phyloP scores from a whole-genome alignment of 2,329 filamentous ascomycete genomes.

The Talaromyces marneffei region DNA sequence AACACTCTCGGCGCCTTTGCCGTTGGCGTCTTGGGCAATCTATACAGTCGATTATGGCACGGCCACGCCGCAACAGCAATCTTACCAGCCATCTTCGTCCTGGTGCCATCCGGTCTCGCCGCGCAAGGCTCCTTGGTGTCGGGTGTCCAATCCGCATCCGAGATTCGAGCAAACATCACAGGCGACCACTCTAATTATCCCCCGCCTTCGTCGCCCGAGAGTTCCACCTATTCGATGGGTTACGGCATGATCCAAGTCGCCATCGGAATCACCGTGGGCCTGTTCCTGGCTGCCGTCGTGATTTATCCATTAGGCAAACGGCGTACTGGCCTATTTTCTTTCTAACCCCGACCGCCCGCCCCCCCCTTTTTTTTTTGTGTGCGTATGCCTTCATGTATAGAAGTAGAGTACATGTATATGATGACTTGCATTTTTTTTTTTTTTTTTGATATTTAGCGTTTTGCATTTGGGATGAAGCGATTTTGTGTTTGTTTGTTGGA shows the following conservation, averaged over 20 bases:
- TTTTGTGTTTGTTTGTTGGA: too few relatives aligned
- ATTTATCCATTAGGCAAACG: constrained; percentile 44
- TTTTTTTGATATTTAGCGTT: too few relatives aligned
- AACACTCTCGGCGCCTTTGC: constrained; percentile 72
- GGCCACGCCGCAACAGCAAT: constrained; percentile 78
- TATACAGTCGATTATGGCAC: constrained; percentile 67
- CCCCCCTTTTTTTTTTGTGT: background rate
- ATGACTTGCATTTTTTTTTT: too few relatives aligned
- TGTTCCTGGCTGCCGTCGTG: constrained; percentile 43
- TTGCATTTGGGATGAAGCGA: too few relatives aligned
- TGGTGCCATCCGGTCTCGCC: constrained; percentile 56
- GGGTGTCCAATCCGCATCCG: constrained; percentile 52
- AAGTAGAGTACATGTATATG: too few relatives aligned
- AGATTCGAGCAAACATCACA: constrained; percentile 34
- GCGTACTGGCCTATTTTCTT: constrained; percentile 43
- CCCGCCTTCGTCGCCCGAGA: constrained; percentile 38
- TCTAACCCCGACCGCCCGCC: too few relatives aligned
- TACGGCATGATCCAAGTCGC: constrained; percentile 46
- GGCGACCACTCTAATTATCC: constrained; percentile 28
- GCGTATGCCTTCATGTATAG: too few relatives aligned
- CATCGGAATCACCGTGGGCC: constrained; percentile 43
- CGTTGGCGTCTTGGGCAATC: constrained; percentile 70
- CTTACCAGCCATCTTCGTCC: constrained; percentile 76
- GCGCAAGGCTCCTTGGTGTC: constrained; percentile 52
- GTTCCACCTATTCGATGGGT: constrained; percentile 39